Evolutionary conservation across 805 yeast genomes (phyloP), one percentile per base, ranked within the genome.

Genomic region (Candida awuae): DNA sequence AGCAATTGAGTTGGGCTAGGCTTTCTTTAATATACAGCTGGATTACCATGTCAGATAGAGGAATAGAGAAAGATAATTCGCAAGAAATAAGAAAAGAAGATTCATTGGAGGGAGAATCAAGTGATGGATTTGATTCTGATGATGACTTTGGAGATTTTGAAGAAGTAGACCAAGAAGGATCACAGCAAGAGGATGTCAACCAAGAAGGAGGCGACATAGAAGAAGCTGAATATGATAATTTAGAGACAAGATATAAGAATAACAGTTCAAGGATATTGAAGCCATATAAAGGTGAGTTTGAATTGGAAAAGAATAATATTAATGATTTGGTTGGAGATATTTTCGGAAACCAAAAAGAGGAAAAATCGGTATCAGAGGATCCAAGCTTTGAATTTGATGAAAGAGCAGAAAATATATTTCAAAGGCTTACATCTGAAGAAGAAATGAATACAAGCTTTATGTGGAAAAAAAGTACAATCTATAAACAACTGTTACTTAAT

Each of bases 381-480:
- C n/a, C 10, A 13, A 13, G n/a, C 14, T 48, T 48, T 19, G 23
- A 38, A 8, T 37, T 60, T 27, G 44, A 48, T 27, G 54, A 50
- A 12, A 43, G 65, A 43, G 49, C 56, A 18, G 19, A 25, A 6
- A 46, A 46, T 13, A 45, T 59, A 7, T 54, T 50, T 36, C 37
- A 45, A 9, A 46, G 57, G 29, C 41, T 60, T 14, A 19, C 28
- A 4, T 40, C 49, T 2, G 55, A 55, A 31, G 55, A 54, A 16
- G 56, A 59, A 13, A 75, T 77, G 0, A 66, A 68, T 35, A 56
- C 75, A 25, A 68, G 68, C 21, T 82, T 78, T 14, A 78, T 77
- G 43, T 85, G 94, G 94, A 71, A 70, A 31, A 69, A 69, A 38
- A 79, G 84, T 53, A 66, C 76, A 15, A 68, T 82, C 18, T 71